Base-by-base conservation (phyloP, 257 asterid genomes). In the Pogostemon cablin region DNA sequence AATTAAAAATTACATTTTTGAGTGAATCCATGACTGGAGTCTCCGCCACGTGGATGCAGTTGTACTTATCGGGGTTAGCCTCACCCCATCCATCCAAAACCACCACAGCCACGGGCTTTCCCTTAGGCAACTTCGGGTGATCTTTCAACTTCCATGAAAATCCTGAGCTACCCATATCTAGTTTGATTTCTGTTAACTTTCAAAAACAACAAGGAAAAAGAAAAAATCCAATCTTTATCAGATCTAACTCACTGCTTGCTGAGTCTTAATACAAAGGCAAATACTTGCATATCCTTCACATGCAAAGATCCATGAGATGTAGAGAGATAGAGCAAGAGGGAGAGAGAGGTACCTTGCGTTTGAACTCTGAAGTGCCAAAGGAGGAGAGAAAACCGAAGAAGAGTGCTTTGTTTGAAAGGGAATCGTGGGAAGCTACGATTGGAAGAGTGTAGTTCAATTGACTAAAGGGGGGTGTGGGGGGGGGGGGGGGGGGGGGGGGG, bases 61-160 rank as follows among this genome's bases (percentile, higher is more conserved):
- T 93, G 76, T 82, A 93, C 72, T 89, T 76, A 77, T 93, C 66
- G 17, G 99, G 87, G 0, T 81, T 76, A 11, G 97, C 99, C 75
- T 93, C 99, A 52, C 99, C 99, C 99, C 99, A 93, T n/a, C 99
- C 99, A 74, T 93, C 99, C 77, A 93, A 83, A 67, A 93, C 96
- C 50, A 93, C 83, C 84, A 91, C 70, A 2, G 96, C 96, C 20
- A 93, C 76, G 42, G 82, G 77, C 63, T 93, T 91, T 48, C 90
- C 97, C 81, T 91, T 89, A 0, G 93, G 88, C 43, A 93, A 75
- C 76, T 89, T 91, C 2, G 93, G 90, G 63, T 91, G 98, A 73
- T 91, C 97, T 69, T 87, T 80, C 82, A 93, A 74, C 69, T 93
- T 91, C 92, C 93, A 93, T 56, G 98, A 88, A 75, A 81, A 76